phyloP scores from a whole-genome alignment of 78 protist genomes.

The Emiliania huxleyi region DNA sequence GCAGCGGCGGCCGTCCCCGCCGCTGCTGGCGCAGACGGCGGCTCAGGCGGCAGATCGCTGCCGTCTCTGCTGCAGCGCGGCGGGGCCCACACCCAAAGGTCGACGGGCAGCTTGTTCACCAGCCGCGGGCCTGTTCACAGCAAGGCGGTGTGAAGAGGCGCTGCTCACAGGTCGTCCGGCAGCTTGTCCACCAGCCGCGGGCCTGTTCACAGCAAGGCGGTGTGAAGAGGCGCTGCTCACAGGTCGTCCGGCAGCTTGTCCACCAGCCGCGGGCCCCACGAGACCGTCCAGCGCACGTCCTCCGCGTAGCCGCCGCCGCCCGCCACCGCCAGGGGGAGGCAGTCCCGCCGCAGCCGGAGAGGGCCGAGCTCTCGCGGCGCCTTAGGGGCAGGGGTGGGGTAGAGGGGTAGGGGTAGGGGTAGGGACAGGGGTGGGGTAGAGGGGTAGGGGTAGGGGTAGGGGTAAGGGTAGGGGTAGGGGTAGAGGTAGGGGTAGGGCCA shows the following conservation, averaged over 20 bases:
- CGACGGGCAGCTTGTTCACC: not conserved
- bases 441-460: no score
- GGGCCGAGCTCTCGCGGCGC: no score
- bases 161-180: not conserved
- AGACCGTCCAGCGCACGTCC: no score
- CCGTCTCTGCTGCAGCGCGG: not conserved
- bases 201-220: not conserved
- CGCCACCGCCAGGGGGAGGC: no score
- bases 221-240: not conserved
- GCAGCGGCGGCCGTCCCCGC: not conserved
- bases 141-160: not conserved
- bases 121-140: not conserved
- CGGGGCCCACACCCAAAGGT: not conserved
- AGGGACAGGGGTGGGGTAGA: no score
- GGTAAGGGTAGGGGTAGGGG: no score
- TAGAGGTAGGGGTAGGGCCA: no score
- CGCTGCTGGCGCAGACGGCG: not conserved
- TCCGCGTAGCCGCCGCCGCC: not conserved
- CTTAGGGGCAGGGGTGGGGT: no score
- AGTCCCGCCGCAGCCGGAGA: no score
- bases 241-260: not conserved
- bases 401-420: no score
- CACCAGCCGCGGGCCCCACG: no score
- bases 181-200: not conserved
- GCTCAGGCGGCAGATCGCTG: no score